Evolutionary conservation across 257 asterid species (phyloP), one percentile per base, ranked within the genome.

Genomic region (Petunia axillaris): DNA sequence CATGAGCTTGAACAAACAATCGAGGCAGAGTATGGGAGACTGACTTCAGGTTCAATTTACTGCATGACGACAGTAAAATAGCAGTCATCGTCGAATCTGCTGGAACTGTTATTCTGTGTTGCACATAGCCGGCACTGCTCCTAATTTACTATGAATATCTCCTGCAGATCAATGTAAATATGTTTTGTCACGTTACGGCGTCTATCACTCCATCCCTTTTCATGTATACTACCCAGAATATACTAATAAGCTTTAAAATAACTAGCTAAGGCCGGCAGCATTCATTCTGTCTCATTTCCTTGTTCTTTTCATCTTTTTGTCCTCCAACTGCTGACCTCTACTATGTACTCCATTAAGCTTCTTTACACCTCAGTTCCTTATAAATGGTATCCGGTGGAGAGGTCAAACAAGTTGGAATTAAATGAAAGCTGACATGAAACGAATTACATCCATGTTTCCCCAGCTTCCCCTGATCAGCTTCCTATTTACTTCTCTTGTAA

Each of bases 401-500:
- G 63, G 63, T 57, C 36, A 57, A 57, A 15, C 16, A 57, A 57
- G 63, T 70, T 36, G 44, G 43, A 71, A 35, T 58, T 71, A 71
- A 10, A 35, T 35, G 5, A 71, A 48, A 35, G n/a, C 1, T 14
- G 60, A 2, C 35, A 73, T 73, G 77, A 46, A 5, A 35, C 77
- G 1, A 48, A 10, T 25, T 48, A 10, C 16, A 57, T 15, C 63
- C 63, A 57, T 57, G 63, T 57, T 15, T 57, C 36, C 16, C 6
- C 35, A 57, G 8, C 77, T 54, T 25, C 11, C 1, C 5, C 57
- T 58, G 48, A 58, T 77, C 6, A 40, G 35, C 67, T 54, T 83
- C 43, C 71, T 86, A 68, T 41, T 82, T 37, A 75, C 68, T 15
- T 11, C 67, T 78, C 48, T 81, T 48, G 78, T 75, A 38, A 78